A percentile compares a stretch with the other conserved stretches of the same genome.
These are phyloP conservation scores for Solanum virginianum DNA, from an alignment of 257 asterid genomes.

Conservation along the genomic window DNA sequence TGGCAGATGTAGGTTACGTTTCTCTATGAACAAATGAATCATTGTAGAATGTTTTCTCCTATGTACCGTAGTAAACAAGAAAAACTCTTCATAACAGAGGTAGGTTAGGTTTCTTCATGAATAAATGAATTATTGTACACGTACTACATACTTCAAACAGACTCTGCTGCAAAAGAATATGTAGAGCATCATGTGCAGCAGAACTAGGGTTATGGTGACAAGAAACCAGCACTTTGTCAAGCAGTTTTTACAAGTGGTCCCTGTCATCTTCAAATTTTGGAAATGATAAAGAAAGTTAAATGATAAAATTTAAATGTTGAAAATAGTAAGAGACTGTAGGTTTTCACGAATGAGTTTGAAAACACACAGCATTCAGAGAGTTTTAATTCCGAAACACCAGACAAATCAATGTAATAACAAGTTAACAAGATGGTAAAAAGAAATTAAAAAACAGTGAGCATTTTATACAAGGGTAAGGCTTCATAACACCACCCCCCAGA, in stretches of 20 bases:
- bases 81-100: neutral
- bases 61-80: neutral
- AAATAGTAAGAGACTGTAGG: neutral
- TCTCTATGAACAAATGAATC: neutral
- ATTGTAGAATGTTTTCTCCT: neutral
- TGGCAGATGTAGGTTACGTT: neutral
- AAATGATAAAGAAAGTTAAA: neutral
- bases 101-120: neutral
- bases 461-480: neutral
- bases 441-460: neutral
- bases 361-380: neutral
- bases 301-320: neutral
- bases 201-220: neutral
- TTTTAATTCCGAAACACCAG: neutral
- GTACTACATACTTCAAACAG: neutral
- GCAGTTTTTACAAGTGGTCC: neutral
- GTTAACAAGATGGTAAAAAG: neutral
- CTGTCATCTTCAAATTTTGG: neutral
- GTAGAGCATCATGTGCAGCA: neutral
- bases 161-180: neutral
- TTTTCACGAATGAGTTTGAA: neutral
- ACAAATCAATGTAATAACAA: neutral
- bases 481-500: neutral
- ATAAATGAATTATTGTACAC: neutral
- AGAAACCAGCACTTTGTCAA: neutral